phyloP scores from a whole-genome alignment of 148 eudicot genomes.

The Rhododendron griersonianum region DNA sequence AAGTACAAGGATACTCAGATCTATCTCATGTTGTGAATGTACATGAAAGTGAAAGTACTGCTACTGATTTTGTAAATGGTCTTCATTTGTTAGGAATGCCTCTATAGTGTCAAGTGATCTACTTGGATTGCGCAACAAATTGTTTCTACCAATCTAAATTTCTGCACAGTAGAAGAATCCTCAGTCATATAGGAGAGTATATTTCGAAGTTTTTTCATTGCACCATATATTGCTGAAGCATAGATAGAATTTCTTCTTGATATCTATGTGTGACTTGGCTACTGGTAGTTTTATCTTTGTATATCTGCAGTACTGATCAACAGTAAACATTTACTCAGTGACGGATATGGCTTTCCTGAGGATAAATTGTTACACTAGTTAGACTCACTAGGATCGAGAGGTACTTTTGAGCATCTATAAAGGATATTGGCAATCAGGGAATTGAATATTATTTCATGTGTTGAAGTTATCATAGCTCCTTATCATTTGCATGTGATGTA shows the following conservation, averaged over 20 bases:
- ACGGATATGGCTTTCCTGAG: background rate
- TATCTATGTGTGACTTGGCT: background rate
- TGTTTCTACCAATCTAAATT: background rate
- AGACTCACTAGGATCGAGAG: background rate
- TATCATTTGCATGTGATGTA: background rate
- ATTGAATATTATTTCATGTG: background rate
- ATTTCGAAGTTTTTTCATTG: background rate
- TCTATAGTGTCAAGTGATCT: background rate
- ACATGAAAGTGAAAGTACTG: background rate
- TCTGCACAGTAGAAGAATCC: background rate
- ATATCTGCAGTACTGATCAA: background rate
- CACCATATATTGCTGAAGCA: background rate
- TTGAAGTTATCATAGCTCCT: background rate
- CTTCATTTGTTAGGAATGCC: background rate
- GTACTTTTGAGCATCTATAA: background rate
- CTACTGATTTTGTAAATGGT: background rate
- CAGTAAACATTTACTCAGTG: background rate
- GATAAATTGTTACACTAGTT: background rate
- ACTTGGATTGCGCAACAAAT: background rate
- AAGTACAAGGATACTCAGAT: background rate
- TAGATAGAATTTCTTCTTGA: background rate
- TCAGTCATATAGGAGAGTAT: background rate
- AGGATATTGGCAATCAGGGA: background rate
- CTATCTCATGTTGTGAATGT: background rate
- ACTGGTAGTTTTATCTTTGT: background rate